Base-by-base conservation (phyloP, 2,329 filamentous ascomycete genomes). In the Pseudogymnoascus sp. region DNA sequence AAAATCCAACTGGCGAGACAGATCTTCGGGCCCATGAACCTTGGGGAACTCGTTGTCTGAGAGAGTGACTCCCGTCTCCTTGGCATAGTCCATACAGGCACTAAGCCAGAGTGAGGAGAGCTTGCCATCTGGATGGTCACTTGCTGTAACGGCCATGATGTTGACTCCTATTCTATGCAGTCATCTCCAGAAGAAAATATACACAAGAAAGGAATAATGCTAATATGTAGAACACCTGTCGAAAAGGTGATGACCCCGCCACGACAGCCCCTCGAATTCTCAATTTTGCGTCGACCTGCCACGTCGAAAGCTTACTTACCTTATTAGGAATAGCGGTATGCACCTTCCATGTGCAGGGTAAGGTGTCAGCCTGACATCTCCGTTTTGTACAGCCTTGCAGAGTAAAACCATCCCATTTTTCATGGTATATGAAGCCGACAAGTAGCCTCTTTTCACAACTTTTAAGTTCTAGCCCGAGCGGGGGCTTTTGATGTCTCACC, bases 81-180 rank as follows among this genome's bases (percentile, higher is more conserved):
- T 60, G 56, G 56, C 56, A 60, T 60, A 60, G 29, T 38, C 56
- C 6, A 21, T 26, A 38, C 56, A 60, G 29, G 56, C 56, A 16
- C 19, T 21, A 26, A 26, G 56, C 56, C 56, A 60, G 26, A 60
- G 56, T 16, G 29, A 35, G 29, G 26, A 16, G 11, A 60, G 56
- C 56, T 60, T 60, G 56, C 38, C 37, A 60, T 60, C 26, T 24
- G 35, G 31, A 60, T 21, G 29, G 14, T 16, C 56, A 10, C 13
- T 38, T 29, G 33, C 37, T 31, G 13, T 21, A 38, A 40, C 14
- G 16, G 37, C 37, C 33, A 40, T 60, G 56, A 11, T 38, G 14
- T 26, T 14, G 13, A n/a, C 44, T 50, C 4, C 3, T n/a, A 24
- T 2, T 6, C 7, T 11, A 29, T 10, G 21, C 24, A 29, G 42